phyloP scores from a whole-genome alignment of 306 rosid species.

The Vicia villosa region DNA sequence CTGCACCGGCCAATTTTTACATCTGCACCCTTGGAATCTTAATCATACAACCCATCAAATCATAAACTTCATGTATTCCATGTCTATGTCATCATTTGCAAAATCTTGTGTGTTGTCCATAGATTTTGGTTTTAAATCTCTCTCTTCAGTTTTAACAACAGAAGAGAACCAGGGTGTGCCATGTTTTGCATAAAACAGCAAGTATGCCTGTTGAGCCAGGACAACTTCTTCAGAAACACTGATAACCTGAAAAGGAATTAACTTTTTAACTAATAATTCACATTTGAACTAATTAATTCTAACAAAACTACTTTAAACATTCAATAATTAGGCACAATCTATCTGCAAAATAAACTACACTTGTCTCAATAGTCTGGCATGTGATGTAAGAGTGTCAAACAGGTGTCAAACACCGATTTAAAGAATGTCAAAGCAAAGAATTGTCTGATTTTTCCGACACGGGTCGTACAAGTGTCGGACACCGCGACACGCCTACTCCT shows the following conservation, averaged over 20 bases:
- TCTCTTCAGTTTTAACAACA: constrained; percentile 33
- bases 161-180: constrained; percentile 68
- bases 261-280: constrained; percentile 4
- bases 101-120: neutral
- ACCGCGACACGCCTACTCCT: too few species aligned
- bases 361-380: too few species aligned
- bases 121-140: neutral
- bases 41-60: too few species aligned
- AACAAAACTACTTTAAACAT: neutral
- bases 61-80: too few species aligned
- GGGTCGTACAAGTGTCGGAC: too few species aligned
- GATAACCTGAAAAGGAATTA: constrained; percentile 51
- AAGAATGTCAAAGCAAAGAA: neutral
- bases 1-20: too few species aligned
- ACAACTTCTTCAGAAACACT: constrained; percentile 48
- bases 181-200: constrained; percentile 61
- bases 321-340: neutral
- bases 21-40: too few species aligned
- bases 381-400: too few species aligned
- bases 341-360: neutral
- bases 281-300: neutral
- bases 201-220: constrained; percentile 55
- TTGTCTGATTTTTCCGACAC: too few species aligned
- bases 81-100: too few species aligned
- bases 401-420: neutral